Percentiles rank a stretch among this genome's conserved stretches.
phyloP scores from a whole-genome alignment of 148 eudicot species.

The Rhododendron simsii region DNA sequence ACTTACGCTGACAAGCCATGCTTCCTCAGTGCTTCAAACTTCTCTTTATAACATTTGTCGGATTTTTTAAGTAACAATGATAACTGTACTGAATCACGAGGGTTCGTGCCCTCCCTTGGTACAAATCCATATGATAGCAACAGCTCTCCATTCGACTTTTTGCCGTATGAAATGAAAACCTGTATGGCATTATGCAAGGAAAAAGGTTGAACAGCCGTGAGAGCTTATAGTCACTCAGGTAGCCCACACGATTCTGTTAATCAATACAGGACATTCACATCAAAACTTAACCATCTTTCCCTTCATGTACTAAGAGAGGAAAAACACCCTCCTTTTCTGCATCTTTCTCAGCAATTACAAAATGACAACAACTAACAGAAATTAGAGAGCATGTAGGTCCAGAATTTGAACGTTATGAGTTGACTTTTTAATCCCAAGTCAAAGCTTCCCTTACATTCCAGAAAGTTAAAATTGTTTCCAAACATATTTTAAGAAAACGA shows the following conservation, averaged over 20 bases:
- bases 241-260: background rate
- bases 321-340: background rate
- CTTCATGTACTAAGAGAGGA: background rate
- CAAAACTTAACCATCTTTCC: background rate
- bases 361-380: background rate
- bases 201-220: background rate
- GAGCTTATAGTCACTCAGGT: background rate
- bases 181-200: slow-evolving; percentile 20
- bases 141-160: slow-evolving; percentile 92
- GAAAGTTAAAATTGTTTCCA: background rate
- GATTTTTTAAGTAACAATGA: slow-evolving; percentile 61
- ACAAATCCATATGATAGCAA: slow-evolving; percentile 96
- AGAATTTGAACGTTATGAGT: background rate
- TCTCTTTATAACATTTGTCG: slow-evolving; percentile 76
- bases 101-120: slow-evolving; percentile 93
- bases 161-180: slow-evolving; percentile 98
- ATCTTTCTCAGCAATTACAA: background rate
- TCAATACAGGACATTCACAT: slow-evolving; percentile 2
- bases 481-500: background rate
- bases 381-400: background rate
- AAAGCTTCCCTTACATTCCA: background rate
- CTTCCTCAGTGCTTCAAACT: slow-evolving; percentile 69
- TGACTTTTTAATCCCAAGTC: background rate
- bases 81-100: slow-evolving; percentile 81
- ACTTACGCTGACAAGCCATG: slow-evolving; percentile 85